Conservation (phyloP, 805 yeast genomes). For the Komagataella mondaviorum region DNA sequence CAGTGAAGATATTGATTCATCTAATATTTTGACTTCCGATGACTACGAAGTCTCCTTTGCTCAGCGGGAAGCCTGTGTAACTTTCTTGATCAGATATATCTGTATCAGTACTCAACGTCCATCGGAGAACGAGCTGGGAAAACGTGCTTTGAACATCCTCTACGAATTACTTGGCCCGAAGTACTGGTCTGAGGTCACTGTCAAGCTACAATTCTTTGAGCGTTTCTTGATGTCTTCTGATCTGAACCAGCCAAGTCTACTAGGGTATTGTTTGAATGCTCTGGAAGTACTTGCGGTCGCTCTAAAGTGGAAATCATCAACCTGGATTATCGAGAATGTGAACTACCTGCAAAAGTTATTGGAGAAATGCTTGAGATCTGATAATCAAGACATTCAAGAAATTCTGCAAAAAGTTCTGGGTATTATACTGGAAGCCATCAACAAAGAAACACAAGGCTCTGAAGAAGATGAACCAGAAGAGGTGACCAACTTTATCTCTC, state of each 20-base stretch:
- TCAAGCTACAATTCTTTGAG: constrained; percentile 78
- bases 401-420: constrained; percentile 64
- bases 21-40: constrained; percentile 20
- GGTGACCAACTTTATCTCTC: constrained; percentile 43
- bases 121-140: constrained; percentile 71
- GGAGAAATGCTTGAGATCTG: constrained; percentile 71
- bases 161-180: constrained; percentile 58
- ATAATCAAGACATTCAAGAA: constrained; percentile 79
- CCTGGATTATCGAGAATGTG: constrained; percentile 70
- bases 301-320: constrained; percentile 58
- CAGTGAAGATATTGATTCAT: constrained; percentile 3
- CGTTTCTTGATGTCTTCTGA: constrained; percentile 74
- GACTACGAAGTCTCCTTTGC: constrained; percentile 55
- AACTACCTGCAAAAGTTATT: constrained; percentile 57
- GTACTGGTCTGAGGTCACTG: constrained; percentile 83
- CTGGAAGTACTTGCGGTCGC: constrained; percentile 79
- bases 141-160: constrained; percentile 66
- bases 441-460: constrained; percentile 23
- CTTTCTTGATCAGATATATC: constrained; percentile 76
- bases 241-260: constrained; percentile 47
- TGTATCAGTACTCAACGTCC: constrained; percentile 80
- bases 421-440: constrained; percentile 56
- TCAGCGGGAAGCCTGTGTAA: constrained; percentile 81
- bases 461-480: constrained; percentile 49
- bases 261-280: constrained; percentile 81